phyloP scores from a whole-genome alignment of 2,329 filamentous ascomycete species.

The Basipetospora chlamydospora region DNA sequence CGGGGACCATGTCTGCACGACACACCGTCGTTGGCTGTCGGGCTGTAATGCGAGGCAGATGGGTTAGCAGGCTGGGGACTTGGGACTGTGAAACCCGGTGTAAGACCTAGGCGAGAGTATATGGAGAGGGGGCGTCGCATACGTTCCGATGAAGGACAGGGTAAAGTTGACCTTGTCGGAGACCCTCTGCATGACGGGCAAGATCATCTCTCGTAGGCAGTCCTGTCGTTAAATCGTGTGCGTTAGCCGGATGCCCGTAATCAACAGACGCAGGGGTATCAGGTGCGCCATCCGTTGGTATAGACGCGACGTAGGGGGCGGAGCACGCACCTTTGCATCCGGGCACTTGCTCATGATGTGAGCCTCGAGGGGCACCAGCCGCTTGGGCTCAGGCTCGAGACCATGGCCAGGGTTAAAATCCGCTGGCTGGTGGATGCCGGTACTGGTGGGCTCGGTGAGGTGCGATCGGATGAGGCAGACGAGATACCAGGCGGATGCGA shows the following conservation, averaged over 20 bases:
- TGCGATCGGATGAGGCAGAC: too few relatives aligned
- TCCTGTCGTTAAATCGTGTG: constrained; percentile 27
- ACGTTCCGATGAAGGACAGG: constrained; percentile 79
- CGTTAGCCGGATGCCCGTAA: background rate
- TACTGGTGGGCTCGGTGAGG: constrained; percentile 5
- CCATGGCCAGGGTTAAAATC: too few relatives aligned
- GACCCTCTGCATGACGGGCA: constrained; percentile 75
- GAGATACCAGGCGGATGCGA: constrained; percentile 12
- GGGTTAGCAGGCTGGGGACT: constrained; percentile 4
- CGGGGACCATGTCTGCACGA: constrained; percentile 76
- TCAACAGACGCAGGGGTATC: too few relatives aligned
- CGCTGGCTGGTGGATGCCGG: too few relatives aligned
- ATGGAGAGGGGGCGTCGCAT: too few relatives aligned
- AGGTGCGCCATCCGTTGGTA: too few relatives aligned
- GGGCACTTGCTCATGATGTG: constrained; percentile 98
- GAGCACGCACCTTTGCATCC: constrained; percentile 56
- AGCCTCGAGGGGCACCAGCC: constrained; percentile 65
- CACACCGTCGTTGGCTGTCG: constrained; percentile 66
- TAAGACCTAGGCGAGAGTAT: constrained; percentile 13
- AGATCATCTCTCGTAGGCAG: constrained; percentile 64
- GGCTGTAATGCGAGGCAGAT: constrained; percentile 24
- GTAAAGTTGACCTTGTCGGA: constrained; percentile 80
- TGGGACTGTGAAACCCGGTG: constrained; percentile 6
- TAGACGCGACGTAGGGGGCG: too few relatives aligned
- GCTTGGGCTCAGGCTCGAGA: too few relatives aligned